Base-by-base conservation (phyloP, 2,329 filamentous ascomycete species). In the Exophiala sideris region DNA sequence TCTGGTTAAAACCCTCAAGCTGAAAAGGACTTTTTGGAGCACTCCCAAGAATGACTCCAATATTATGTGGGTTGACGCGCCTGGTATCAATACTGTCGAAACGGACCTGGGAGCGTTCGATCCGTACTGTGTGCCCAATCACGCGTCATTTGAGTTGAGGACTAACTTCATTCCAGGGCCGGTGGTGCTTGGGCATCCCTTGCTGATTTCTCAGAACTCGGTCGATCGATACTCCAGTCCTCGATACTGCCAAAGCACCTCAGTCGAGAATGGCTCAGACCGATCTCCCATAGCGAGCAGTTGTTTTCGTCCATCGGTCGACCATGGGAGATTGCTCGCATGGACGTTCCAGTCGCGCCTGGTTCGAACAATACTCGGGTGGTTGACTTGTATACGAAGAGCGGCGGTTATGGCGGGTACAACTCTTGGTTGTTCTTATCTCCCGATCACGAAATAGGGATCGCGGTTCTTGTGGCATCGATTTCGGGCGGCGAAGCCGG, bases 211-310 rank as follows among this genome's bases (percentile, higher is more conserved):
- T 68, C 71, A 0, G 59, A 62, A 5, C 63, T 77, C n/a, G 74
- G 74, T n/a, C 71, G 70, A 2, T 69, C 71, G 18, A 76, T 78
- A 56, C 66, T 78, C 16, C 62, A 62, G 8, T 71, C 68, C 14
- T 67, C 66, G 0, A 62, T 77, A 1, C 60, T 78, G 0, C 55
- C 68, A 0, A 60, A 67, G 0, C 57, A 64, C 2, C 58, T 66
- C 11, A 77, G 75, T 0, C 67, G 71, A n/a, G 66, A 73, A 33
- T 78, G 76, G 76, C 64, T 79, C 16, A 75, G 75, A 47, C 75
- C 76, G 0, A 73, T 70, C 0, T 67, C 73, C 3, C 71, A 73
- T 32, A 48, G 32, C 14, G 41, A 49, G 16, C 33, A 56, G 34
- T 5, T 24, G 7, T 55, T 63, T 36, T 68, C 71, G 9, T 68